Conservation (phyloP, 1,139 yeast genomes). For the Nakaseomyces bracarensis region DNA sequence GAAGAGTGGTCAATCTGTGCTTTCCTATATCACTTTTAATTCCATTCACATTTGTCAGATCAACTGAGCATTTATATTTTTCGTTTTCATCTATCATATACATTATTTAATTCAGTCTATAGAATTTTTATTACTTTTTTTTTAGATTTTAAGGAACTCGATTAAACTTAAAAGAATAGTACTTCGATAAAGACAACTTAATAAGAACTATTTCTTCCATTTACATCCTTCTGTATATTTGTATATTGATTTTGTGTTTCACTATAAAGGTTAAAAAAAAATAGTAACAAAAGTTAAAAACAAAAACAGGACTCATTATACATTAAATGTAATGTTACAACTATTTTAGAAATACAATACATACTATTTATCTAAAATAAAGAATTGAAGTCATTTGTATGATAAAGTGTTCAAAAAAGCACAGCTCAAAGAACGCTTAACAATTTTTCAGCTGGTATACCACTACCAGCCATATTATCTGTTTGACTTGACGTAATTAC, state of each 20-base stretch:
- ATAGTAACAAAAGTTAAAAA: not conserved
- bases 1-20: not conserved
- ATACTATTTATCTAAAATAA: not conserved
- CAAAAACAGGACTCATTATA: not conserved
- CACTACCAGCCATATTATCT: slow-evolving; percentile 3
- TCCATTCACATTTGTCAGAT: too few relatives aligned
- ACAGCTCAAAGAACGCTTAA: not conserved
- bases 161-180: too few relatives aligned
- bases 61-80: not conserved
- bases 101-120: too few relatives aligned
- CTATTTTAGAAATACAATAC: not conserved
- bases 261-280: not conserved
- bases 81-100: not conserved
- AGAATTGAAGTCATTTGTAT: not conserved
- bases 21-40: too few relatives aligned
- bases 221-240: not conserved
- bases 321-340: not conserved
- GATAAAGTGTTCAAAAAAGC: not conserved
- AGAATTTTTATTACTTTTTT: too few relatives aligned
- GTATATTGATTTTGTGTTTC: not conserved
- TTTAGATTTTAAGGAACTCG: too few relatives aligned
- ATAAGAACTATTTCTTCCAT: too few relatives aligned
- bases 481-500: not conserved
- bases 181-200: too few relatives aligned
- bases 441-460: not conserved